phyloP scores from a whole-genome alignment of 495 filamentous ascomycete genomes.

The Talaromyces proteolyticus region DNA sequence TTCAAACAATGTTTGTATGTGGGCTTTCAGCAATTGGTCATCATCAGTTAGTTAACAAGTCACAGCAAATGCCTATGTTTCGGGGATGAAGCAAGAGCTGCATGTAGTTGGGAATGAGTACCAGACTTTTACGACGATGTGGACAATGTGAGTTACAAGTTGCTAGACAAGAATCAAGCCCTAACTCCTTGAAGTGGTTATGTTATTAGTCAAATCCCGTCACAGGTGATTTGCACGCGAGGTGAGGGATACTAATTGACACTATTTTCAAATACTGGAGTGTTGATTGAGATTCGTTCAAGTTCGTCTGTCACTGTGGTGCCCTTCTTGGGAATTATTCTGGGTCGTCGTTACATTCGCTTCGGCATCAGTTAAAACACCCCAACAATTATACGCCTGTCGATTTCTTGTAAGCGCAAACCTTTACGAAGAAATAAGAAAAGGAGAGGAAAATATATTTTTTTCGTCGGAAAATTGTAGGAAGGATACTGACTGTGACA shows the following conservation, averaged over 20 bases:
- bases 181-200: background rate
- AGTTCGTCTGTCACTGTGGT: constrained; percentile 1
- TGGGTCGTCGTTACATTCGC: constrained; percentile 2
- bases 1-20: constrained; percentile 1
- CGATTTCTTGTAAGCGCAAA: background rate
- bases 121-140: constrained; percentile 2
- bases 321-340: constrained; percentile 1
- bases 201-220: constrained; percentile 3
- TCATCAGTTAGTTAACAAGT: background rate
- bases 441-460: no score
- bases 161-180: background rate
- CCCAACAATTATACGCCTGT: background rate
- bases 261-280: no score
- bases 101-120: constrained; percentile 44
- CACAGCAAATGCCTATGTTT: constrained; percentile 54
- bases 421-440: no score
- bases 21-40: no score
- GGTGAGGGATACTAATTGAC: background rate
- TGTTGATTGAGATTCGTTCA: background rate
- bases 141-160: background rate
- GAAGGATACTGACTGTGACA: background rate
- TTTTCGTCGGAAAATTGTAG: no score
- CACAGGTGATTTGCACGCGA: constrained; percentile 2
- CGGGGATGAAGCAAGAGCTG: constrained; percentile 58
- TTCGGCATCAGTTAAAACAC: constrained; percentile 1